phyloP scores from a whole-genome alignment of 2,329 filamentous ascomycete species.

The Hyphodiscus sp. region DNA sequence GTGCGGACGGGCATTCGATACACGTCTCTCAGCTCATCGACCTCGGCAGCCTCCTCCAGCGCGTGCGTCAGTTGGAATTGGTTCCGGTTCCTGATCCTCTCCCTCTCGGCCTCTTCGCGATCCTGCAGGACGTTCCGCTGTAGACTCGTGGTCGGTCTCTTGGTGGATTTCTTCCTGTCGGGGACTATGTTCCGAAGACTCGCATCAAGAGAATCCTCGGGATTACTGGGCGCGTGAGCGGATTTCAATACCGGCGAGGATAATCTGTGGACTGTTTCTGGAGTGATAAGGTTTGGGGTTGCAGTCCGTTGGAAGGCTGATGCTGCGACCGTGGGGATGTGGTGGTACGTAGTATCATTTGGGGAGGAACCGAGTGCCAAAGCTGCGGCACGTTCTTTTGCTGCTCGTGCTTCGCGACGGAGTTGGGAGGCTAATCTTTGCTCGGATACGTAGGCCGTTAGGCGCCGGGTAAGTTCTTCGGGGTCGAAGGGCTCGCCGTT shows the following conservation, averaged over 20 bases:
- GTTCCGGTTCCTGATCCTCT: slow-evolving; percentile 35
- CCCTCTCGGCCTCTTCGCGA: slow-evolving; percentile 30
- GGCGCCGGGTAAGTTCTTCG: slow-evolving; percentile 46
- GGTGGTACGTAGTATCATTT: slow-evolving; percentile 33
- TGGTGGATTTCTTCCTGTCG: neutral
- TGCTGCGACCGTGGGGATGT: slow-evolving; percentile 49
- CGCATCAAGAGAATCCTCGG: neutral
- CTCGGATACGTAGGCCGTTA: slow-evolving; percentile 44
- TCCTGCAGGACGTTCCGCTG: slow-evolving; percentile 21
- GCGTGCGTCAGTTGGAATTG: slow-evolving; percentile 37
- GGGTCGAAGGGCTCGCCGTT: slow-evolving; percentile 41
- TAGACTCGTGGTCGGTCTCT: slow-evolving; percentile 7
- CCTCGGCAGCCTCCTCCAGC: slow-evolving; percentile 33
- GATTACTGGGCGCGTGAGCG: neutral
- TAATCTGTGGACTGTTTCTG: neutral
- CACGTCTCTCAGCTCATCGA: slow-evolving; percentile 22
- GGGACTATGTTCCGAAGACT: neutral
- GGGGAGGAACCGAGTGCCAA: neutral
- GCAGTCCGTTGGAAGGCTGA: slow-evolving; percentile 49
- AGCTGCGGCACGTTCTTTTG: slow-evolving; percentile 9
- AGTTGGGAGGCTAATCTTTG: slow-evolving; percentile 36
- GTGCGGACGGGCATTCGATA: slow-evolving; percentile 29
- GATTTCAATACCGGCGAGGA: neutral
- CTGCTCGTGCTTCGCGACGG: slow-evolving; percentile 16
- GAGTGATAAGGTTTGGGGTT: slow-evolving; percentile 34